Evolutionary conservation across 2,329 filamentous ascomycete species (phyloP).

Genomic region (Cordyceps tenuipes): DNA sequence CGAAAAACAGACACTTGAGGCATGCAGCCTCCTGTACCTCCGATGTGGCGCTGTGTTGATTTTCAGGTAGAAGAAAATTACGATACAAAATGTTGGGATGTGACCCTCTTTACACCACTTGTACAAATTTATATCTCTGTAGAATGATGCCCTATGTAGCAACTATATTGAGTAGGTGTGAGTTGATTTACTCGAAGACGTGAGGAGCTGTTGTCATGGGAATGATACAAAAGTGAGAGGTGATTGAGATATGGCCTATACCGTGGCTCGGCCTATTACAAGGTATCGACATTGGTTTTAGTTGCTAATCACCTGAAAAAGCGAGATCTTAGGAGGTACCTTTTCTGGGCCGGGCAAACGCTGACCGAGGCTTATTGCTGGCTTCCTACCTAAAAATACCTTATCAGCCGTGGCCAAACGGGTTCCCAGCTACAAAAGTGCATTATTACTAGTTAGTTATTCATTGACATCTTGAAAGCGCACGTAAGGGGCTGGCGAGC

Average conservation of each 20-base stretch:
- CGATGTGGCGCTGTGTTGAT: slow-evolving; percentile 1
- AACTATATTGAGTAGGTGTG: background rate
- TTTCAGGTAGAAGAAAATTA: background rate
- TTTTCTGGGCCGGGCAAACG: background rate
- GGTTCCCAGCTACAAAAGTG: background rate
- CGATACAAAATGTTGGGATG: background rate
- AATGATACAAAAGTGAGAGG: background rate
- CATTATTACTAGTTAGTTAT: too few relatives aligned
- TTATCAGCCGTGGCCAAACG: slow-evolving; percentile 1
- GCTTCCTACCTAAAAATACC: background rate
- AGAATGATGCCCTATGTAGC: too few relatives aligned
- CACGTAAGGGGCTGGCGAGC: background rate
- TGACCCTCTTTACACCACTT: background rate
- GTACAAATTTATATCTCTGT: background rate
- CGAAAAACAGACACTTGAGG: background rate
- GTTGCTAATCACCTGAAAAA: background rate
- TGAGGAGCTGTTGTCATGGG: slow-evolving; percentile 1
- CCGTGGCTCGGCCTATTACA: background rate
- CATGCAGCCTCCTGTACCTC: slow-evolving; percentile 4
- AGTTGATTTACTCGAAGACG: background rate
- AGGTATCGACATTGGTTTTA: background rate
- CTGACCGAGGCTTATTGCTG: background rate
- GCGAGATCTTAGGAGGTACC: background rate
- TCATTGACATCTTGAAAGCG: background rate
- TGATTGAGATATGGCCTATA: background rate